These are phyloP conservation scores for Hypoxylon perforatum DNA, from an alignment of 495 filamentous ascomycete species.

Conservation along the genomic window DNA sequence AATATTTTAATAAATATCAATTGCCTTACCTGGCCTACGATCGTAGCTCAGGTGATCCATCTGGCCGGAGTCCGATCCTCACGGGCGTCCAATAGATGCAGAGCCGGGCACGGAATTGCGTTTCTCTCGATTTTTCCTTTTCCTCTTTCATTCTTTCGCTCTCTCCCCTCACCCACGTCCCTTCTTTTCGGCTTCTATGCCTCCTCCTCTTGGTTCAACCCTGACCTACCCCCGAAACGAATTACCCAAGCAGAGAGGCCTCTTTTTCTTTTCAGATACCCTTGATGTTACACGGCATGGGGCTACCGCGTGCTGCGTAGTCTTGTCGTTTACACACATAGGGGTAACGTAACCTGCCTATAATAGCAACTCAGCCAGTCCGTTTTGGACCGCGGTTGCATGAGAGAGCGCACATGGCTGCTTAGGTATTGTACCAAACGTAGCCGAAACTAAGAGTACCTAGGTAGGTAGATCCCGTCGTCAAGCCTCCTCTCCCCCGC, in stretches of 20 bases:
- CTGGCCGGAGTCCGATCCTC: slow-evolving; percentile 25
- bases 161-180: not conserved
- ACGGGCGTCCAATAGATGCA: slow-evolving; percentile 29
- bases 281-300: slow-evolving; percentile 43
- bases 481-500: slow-evolving; percentile 19
- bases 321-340: slow-evolving; percentile 38
- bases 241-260: slow-evolving; percentile 16
- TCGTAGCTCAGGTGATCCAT: slow-evolving; percentile 24
- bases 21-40: slow-evolving; percentile 1
- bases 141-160: slow-evolving; percentile 1
- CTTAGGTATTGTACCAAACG: not conserved
- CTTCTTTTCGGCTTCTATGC: slow-evolving; percentile 27
- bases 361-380: slow-evolving; percentile 23
- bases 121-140: slow-evolving; percentile 28
- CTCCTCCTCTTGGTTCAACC: slow-evolving; percentile 2
- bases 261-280: slow-evolving; percentile 30
- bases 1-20: slow-evolving; percentile 21
- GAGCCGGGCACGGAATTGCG: not conserved
- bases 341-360: slow-evolving; percentile 34
- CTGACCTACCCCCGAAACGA: slow-evolving; percentile 6
- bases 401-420: slow-evolving; percentile 32
- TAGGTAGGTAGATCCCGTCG: slow-evolving; percentile 12
- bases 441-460: no score
- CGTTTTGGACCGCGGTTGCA: slow-evolving; percentile 42
- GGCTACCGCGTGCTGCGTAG: slow-evolving; percentile 35